phyloP scores from a whole-genome alignment of 352 stramenopile genomes.

The Vaucheria bursata region DNA sequence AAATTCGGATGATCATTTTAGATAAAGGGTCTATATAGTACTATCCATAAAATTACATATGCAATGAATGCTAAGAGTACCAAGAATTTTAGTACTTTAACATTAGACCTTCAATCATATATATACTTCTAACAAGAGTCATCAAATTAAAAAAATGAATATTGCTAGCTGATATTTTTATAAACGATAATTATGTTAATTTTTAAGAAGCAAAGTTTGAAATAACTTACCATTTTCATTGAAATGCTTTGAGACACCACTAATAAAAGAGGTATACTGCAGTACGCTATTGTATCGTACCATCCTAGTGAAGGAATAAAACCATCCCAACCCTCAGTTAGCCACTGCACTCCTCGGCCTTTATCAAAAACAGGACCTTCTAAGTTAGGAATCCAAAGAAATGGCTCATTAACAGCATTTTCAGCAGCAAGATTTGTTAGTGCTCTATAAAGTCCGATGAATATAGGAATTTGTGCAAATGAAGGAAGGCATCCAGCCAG shows the following conservation, averaged over 20 bases:
- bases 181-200: too few species aligned
- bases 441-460: slow-evolving; percentile 72
- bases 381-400: slow-evolving; percentile 35
- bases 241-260: slow-evolving; percentile 66
- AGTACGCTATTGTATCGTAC: slow-evolving; percentile 64
- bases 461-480: slow-evolving; percentile 70
- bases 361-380: slow-evolving; percentile 22
- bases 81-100: too few species aligned
- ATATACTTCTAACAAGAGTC: too few species aligned
- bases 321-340: slow-evolving; percentile 53
- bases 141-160: too few species aligned
- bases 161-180: too few species aligned
- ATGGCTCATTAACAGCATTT: slow-evolving; percentile 24
- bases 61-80: too few species aligned
- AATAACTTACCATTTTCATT: slow-evolving; percentile 54
- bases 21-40: too few species aligned
- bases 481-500: slow-evolving; percentile 69
- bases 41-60: too few species aligned
- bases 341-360: background rate
- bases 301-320: slow-evolving; percentile 63
- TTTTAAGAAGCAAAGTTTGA: too few species aligned
- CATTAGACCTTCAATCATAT: too few species aligned
- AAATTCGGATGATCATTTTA: too few species aligned
- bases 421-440: slow-evolving; percentile 59
- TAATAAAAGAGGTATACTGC: slow-evolving; percentile 59